A percentile compares a stretch with the other conserved stretches of the same genome.
Evolutionary conservation across 1,284 basidiomycete genomes (phyloP).

Genomic region (Rugosomyces carneus): DNA sequence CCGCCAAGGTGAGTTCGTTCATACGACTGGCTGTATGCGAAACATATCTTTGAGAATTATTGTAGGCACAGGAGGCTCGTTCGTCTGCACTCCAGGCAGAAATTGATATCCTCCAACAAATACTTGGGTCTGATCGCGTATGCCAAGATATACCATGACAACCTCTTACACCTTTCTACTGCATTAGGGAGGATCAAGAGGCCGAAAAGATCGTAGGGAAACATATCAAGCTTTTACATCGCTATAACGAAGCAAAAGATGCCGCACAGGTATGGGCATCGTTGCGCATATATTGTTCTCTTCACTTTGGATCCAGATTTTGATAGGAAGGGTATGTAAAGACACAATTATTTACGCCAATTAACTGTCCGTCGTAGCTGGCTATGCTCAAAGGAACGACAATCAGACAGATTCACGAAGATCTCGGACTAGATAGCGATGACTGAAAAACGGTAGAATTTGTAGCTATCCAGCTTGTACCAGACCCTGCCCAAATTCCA

Average conservation of each 20-base stretch:
- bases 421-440: slow-evolving; percentile 24
- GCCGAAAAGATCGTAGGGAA: slow-evolving; percentile 60
- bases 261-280: slow-evolving; percentile 55
- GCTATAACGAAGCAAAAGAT: slow-evolving; percentile 78
- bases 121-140: slow-evolving; percentile 43
- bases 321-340: slow-evolving; percentile 48
- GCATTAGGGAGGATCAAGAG: slow-evolving; percentile 44
- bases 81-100: slow-evolving; percentile 47
- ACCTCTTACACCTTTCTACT: background rate
- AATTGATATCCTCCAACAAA: slow-evolving; percentile 41
- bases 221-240: slow-evolving; percentile 68
- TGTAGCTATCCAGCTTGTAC: slow-evolving; percentile 63
- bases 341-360: slow-evolving; percentile 5
- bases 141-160: background rate
- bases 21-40: background rate
- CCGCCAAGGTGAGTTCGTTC: slow-evolving; percentile 13
- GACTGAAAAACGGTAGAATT: slow-evolving; percentile 10
- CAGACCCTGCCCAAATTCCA: slow-evolving; percentile 63
- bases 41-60: too few species aligned
- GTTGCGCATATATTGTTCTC: slow-evolving; percentile 1
- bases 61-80: slow-evolving; percentile 50
- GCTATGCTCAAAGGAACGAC: slow-evolving; percentile 60
- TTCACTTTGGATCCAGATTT: slow-evolving; percentile 32
- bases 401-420: slow-evolving; percentile 63
- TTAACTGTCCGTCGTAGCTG: slow-evolving; percentile 38